These are phyloP conservation scores for Taphrina wiesneri DNA, from an alignment of 1,139 yeast genomes.

Conservation along the genomic window DNA sequence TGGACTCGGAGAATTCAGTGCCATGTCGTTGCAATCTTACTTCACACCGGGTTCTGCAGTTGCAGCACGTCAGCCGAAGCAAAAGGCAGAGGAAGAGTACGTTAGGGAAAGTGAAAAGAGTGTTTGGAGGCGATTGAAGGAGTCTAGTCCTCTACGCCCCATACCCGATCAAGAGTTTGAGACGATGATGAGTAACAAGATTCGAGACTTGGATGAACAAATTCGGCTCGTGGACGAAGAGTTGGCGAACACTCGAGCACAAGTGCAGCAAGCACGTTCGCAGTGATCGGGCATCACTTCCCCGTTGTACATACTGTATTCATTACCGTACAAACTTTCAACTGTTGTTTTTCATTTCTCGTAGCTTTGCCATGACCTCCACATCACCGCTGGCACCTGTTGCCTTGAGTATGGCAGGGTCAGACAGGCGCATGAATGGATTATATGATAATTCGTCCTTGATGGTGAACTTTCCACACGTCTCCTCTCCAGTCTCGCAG, in stretches of 20 bases:
- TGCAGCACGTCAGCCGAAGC: neutral
- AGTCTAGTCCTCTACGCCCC: conserved; percentile 23
- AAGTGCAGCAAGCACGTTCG: neutral
- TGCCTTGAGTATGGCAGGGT: conserved; percentile 56
- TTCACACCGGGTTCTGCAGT: neutral
- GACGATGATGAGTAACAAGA: conserved; percentile 8
- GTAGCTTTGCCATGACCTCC: conserved; percentile 64
- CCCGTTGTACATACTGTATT: neutral
- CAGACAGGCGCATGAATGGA: conserved; percentile 80
- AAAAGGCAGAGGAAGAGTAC: neutral
- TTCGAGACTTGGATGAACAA: conserved; percentile 18
- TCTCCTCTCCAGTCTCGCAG: conserved; percentile 59
- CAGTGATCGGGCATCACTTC: too few species aligned
- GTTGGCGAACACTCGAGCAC: neutral
- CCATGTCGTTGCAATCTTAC: neutral
- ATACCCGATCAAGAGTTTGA: conserved; percentile 25
- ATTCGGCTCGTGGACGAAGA: conserved; percentile 27
- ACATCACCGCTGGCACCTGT: conserved; percentile 51
- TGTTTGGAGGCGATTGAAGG: conserved; percentile 21
- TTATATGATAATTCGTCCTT: conserved; percentile 78
- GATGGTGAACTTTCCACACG: conserved; percentile 83
- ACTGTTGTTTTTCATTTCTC: conserved; percentile 63
- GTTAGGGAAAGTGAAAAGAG: conserved; percentile 25
- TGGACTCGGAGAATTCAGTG: conserved; percentile 13
- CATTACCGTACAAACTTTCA: neutral